Base-by-base conservation (phyloP, 2,329 filamentous ascomycete species). In the Colletotrichum viniferum region DNA sequence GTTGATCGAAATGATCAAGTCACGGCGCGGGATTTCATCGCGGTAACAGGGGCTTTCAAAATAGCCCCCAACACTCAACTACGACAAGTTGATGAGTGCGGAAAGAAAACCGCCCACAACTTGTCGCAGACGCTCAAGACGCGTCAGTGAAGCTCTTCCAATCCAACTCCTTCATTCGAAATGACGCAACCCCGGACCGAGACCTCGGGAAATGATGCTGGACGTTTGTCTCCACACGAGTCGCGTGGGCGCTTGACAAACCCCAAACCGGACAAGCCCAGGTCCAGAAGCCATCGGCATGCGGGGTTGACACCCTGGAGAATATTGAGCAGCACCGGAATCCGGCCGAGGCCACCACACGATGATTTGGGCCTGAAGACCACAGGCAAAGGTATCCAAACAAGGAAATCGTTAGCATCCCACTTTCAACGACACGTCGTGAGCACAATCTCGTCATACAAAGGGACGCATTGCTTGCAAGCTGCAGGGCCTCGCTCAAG, bases 321-420 rank as follows among this genome's bases (percentile, higher is more conserved):
- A 71, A 66, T 61, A 65, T 38, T 65, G 18, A 74, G 61, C 43
- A 73, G 61, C 52, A 43, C 61, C 72, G 72, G 67, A 74, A 71
- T 65, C 67, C 34, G 28, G 52, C 72, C 67, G 72, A 71, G 66
- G 24, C 48, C 14, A 65, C 34, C 24, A 7, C 62, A 21, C 55
- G 55, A 62, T n/a, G n/a, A 30, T 67, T 56, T 52, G 30, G 66
- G 58, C 18, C 67, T 69, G 28, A 30, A 26, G 48, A 36, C 28
- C 14, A 28, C 16, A 60, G 58, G 26, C 36, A 56, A 62, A 26
- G 16, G 4, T n/a, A 30, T 58, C 71, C 67, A 28, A 61, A 74
- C 28, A 24, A 36, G 67, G 72, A 43, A 74, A 66, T 66, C 16
- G 2, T 62, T n/a, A 71, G 52, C 72, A 74, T 52, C 30, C 48